Base-by-base conservation (phyloP, 169 alveolate genomes). In the Cryptosporidium felis region DNA sequence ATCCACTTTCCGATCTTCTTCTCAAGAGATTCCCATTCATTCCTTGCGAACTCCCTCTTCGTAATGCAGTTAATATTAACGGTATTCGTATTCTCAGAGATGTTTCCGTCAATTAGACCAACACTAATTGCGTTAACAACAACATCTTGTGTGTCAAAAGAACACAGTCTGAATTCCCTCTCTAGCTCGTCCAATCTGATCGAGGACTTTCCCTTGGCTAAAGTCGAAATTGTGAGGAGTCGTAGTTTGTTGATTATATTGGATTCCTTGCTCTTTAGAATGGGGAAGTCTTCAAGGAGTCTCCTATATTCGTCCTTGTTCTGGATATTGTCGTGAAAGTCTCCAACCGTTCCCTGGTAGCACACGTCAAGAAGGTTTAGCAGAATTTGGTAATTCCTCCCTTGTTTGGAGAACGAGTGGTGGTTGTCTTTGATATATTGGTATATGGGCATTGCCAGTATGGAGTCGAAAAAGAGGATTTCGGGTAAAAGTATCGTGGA, bases 111-210 rank as follows among this genome's bases (percentile, higher is more conserved):
- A 56, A 74, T 74, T 5, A 74, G 58, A 16, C 85, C 85, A 40
- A 74, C 66, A 16, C 85, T 74, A 47, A 74, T 74, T 12, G 85
- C 85, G 12, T 74, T 51, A 5, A 74, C 85, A 2, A 74, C 85
- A 4, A 41, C 59, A 53, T 74, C 85, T 53, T 74, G 85, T 1
- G 85, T 74, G 56, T 74, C 85, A 53, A 74, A 74, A 16, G 85
- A 49, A 2, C 74, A 74, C 1, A 74, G 59, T 23, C 67, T 53
- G n/a, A 74, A 74, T 41, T 74, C 85, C 8, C 41, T 74, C 41
- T 74, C 67, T 6, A 74, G 53, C 10, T 74, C 85, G 16, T 49
- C 67, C 40, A 74, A 40, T 32, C 28, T 49, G 12, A 74, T 47
- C 30, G 60, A 51, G 8, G 63, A 34, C 21, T 53, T 74, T 21